Conservation (phyloP, 176 grass and related monocot species). For the Oryza punctata region DNA sequence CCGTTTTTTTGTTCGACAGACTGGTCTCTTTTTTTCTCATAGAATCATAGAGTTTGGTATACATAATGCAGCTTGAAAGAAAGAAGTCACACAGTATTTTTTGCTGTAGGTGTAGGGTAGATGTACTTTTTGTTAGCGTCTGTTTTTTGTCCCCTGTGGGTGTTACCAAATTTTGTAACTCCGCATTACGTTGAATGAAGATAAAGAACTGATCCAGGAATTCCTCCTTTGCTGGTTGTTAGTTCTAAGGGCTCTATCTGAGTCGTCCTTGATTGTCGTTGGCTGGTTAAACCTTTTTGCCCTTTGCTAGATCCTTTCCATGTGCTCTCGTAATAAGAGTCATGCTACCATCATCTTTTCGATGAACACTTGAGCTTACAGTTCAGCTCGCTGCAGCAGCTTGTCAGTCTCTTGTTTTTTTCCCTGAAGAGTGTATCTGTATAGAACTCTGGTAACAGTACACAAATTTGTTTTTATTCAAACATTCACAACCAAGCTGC, state of each 20-base stretch:
- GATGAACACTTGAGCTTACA: not conserved
- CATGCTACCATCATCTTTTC: too few species aligned
- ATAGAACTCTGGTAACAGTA: too few species aligned
- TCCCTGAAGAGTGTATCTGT: too few species aligned
- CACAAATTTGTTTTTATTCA: not conserved
- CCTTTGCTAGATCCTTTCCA: not conserved
- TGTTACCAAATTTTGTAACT: conserved; percentile 19
- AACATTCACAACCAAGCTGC: not conserved
- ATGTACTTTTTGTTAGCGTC: conserved; percentile 8
- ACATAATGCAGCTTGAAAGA: conserved; percentile 22
- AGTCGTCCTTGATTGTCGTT: not conserved
- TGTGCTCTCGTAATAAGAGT: not conserved
- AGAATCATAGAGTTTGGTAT: conserved; percentile 20
- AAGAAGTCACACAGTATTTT: conserved; percentile 13
- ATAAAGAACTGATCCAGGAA: not conserved
- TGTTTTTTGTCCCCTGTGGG: not conserved
- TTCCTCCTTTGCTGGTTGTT: not conserved
- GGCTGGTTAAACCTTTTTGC: not conserved
- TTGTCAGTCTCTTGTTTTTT: not conserved
- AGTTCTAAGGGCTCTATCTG: not conserved
- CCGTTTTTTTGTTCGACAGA: conserved; percentile 7
- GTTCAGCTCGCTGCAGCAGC: not conserved
- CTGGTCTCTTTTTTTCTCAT: not conserved
- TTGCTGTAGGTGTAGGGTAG: conserved; percentile 23
- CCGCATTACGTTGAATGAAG: conserved; percentile 21